Base-by-base conservation (phyloP, 2,329 filamentous ascomycete genomes). In the Phyllosticta citriasiana region DNA sequence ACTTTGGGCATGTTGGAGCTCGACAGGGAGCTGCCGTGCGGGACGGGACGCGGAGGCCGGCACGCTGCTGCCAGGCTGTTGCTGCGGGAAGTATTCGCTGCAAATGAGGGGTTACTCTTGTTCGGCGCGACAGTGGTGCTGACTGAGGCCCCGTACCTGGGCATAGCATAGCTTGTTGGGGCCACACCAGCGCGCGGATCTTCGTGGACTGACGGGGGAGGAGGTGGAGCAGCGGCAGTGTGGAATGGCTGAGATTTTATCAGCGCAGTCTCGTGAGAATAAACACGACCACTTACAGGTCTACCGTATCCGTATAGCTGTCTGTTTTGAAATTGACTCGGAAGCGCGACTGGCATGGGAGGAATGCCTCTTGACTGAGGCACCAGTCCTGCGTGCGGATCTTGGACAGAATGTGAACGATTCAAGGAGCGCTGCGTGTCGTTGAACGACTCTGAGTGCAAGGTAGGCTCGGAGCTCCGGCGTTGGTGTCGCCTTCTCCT, bases 291-390 rank as follows among this genome's bases (percentile, higher is more conserved):
- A 22, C 58, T 60, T 27, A 60, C 58, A 25, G 55, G 58, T 60
- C 58, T 52, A 10, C 26, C 53, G 9, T 35, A 47, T 35, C 58
- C 55, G 26, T 60, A 60, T 14, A 51, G 57, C n/a, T 51, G 57
- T n/a, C 57, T 55, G 25, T 60, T 55, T 47, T 60, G 57, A 7
- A 30, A 60, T 24, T 60, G 57, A 22, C 57, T 50, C 1, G 57
- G 57, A 14, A 60, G 26, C 27, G 30, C 24, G 16, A 60, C 57
- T 7, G 57, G 57, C 24, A 47, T 47, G 25, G 27, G 57, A 16
- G 57, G 57, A 16, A 60, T 50, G 53, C 12, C 57, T 51, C 1
- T 25, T 26, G 53, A 51, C 33, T 35, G 53, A 51, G 7, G n/a
- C 24, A 19, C 57, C 16, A 33, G n/a, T 53, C 25, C 26, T 60